Conservation (phyloP, 257 asterid species). For the Capsicum chinense region DNA sequence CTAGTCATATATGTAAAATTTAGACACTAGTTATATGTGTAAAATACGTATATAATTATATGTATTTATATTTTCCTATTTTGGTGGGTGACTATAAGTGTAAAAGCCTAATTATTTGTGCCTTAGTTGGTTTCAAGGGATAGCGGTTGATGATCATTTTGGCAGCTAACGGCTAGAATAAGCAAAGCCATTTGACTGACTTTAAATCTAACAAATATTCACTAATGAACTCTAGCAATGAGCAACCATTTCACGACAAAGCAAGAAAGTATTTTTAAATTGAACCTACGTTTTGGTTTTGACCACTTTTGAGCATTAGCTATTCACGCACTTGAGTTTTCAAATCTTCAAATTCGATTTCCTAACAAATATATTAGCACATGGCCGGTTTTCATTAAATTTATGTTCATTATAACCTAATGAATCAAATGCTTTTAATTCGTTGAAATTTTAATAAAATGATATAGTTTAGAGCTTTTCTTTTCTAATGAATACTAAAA, state of each 20-base stretch:
- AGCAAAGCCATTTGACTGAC: constrained; percentile 22
- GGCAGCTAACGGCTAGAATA: constrained; percentile 7
- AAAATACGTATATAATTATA: no score
- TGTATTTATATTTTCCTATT: background rate
- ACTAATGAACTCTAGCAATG: background rate
- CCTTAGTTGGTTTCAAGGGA: constrained; percentile 22
- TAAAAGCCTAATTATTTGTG: constrained; percentile 8
- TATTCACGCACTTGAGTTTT: constrained; percentile 3
- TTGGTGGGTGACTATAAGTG: no score
- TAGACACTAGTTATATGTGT: no score
- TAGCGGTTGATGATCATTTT: constrained; percentile 4
- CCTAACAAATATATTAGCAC: background rate
- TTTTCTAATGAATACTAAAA: background rate
- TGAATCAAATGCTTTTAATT: constrained; percentile 12
- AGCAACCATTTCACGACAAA: background rate
- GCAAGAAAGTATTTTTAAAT: background rate
- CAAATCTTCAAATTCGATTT: background rate
- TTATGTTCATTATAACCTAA: constrained; percentile 7
- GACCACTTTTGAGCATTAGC: no score
- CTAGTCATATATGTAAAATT: no score
- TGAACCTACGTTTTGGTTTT: background rate
- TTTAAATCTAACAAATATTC: background rate
- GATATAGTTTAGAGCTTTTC: background rate
- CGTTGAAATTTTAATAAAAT: background rate
- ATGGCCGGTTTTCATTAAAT: background rate